These are phyloP conservation scores for Apiospora sp. DNA, from an alignment of 2,329 filamentous ascomycete species.

Conservation along the genomic window DNA sequence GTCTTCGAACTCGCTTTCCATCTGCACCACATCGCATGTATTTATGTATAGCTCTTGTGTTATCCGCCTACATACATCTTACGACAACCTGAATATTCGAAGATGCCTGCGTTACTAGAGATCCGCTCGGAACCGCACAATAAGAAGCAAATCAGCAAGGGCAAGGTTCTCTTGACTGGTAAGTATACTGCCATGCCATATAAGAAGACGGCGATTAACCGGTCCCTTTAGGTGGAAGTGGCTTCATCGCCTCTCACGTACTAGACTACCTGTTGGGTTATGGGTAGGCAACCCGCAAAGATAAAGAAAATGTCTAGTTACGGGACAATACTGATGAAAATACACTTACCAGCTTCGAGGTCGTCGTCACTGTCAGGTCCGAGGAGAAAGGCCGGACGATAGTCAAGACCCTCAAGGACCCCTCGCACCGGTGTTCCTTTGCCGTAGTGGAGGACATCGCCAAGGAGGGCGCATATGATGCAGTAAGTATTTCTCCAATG, in stretches of 20 bases:
- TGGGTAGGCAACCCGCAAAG: constrained; percentile 32
- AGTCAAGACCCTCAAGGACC: constrained; percentile 45
- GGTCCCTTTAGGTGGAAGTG: constrained; percentile 52
- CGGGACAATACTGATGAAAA: constrained; percentile 47
- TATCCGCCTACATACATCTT: background rate
- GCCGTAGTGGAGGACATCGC: constrained; percentile 77
- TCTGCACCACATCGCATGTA: background rate
- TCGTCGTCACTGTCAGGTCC: constrained; percentile 56
- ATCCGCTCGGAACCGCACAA: background rate
- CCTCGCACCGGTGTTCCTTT: constrained; percentile 39
- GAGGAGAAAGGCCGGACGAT: constrained; percentile 57
- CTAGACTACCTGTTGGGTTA: constrained; percentile 55
- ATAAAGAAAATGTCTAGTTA: background rate
- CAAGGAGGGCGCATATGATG: constrained; percentile 72
- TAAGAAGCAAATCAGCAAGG: constrained; percentile 21
- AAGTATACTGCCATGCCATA: constrained; percentile 19
- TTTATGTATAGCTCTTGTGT: background rate
- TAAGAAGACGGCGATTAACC: constrained; percentile 18
- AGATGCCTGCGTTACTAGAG: background rate
- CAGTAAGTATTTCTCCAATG: constrained; percentile 43
- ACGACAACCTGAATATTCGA: background rate
- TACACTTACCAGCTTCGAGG: constrained; percentile 45
- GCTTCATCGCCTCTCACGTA: constrained; percentile 63
- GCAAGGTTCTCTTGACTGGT: constrained; percentile 41
- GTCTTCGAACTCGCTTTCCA: background rate